A percentile compares a stretch with the other conserved stretches of the same genome.
phyloP scores from a whole-genome alignment of 192 early-diverging fungal species.

The Helicostylum pulchrum region DNA sequence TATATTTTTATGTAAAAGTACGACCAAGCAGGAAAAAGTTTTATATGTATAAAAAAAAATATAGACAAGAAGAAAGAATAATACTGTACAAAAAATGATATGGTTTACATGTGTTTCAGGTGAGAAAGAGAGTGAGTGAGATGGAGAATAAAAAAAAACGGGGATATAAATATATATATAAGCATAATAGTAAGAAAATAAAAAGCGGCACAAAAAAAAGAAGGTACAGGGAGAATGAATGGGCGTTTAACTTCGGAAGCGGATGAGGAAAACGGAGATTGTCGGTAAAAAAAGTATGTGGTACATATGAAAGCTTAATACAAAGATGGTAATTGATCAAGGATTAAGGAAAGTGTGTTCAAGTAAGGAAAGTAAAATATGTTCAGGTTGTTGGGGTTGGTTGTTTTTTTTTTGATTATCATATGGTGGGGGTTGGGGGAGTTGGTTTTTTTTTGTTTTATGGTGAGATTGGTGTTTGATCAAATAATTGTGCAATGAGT shows the following conservation, averaged over 20 bases:
- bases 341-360: not conserved
- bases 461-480: conserved; percentile 24
- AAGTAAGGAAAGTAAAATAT: conserved; percentile 1
- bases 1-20: too few species aligned
- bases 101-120: not conserved
- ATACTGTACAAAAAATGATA: not conserved
- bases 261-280: not conserved
- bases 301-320: not conserved
- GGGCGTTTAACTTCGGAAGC: too few species aligned
- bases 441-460: conserved; percentile 10
- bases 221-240: not conserved
- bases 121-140: not conserved
- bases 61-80: not conserved
- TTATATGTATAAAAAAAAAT: too few species aligned
- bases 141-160: not conserved
- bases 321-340: not conserved
- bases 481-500: conserved; percentile 26
- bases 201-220: not conserved
- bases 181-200: not conserved
- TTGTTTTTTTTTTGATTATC: not conserved
- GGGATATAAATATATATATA: not conserved
- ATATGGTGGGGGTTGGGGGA: not conserved
- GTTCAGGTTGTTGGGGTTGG: not conserved
- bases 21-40: too few species aligned
- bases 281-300: not conserved